Conservation (phyloP, 441 rosid genomes). For the Populus hybrid region DNA sequence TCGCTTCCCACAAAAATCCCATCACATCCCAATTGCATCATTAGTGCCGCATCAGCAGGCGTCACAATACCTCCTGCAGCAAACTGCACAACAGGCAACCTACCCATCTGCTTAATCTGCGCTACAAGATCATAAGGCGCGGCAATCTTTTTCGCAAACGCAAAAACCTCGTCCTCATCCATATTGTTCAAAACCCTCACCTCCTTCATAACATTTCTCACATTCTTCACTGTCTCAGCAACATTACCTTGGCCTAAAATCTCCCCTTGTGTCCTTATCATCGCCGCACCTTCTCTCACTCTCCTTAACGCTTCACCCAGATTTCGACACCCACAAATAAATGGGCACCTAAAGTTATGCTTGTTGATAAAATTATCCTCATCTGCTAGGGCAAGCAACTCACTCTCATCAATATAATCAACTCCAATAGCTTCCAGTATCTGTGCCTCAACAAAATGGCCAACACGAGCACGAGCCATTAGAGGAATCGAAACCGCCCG, state of each 20-base stretch:
- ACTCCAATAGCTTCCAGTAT: slow-evolving; percentile 62
- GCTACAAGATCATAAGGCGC: slow-evolving; percentile 79
- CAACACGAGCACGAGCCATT: slow-evolving; percentile 65
- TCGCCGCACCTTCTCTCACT: slow-evolving; percentile 82
- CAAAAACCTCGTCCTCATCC: slow-evolving; percentile 88
- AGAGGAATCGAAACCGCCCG: slow-evolving; percentile 60
- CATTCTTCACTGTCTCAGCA: slow-evolving; percentile 52
- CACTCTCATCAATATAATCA: slow-evolving; percentile 81
- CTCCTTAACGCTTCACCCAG: slow-evolving; percentile 78
- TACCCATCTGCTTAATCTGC: slow-evolving; percentile 87
- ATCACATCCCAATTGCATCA: slow-evolving; percentile 90
- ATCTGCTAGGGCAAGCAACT: slow-evolving; percentile 53
- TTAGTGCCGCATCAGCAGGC: slow-evolving; percentile 80
- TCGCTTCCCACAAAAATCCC: slow-evolving; percentile 69
- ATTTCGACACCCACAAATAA: slow-evolving; percentile 65
- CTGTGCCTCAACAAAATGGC: slow-evolving; percentile 92
- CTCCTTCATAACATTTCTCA: slow-evolving; percentile 69
- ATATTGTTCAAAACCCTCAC: slow-evolving; percentile 65
- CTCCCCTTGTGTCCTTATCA: slow-evolving; percentile 79
- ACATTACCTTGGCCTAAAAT: slow-evolving; percentile 37
- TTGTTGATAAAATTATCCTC: slow-evolving; percentile 69
- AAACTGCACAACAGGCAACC: slow-evolving; percentile 69
- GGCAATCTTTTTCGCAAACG: slow-evolving; percentile 58
- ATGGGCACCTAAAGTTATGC: slow-evolving; percentile 70
- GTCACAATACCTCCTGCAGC: slow-evolving; percentile 78